A percentile compares a stretch with the other conserved stretches of the same genome.
These are phyloP conservation scores for Dioszegia crocea DNA, from an alignment of 768 basidiomycete species.

Conservation along the genomic window DNA sequence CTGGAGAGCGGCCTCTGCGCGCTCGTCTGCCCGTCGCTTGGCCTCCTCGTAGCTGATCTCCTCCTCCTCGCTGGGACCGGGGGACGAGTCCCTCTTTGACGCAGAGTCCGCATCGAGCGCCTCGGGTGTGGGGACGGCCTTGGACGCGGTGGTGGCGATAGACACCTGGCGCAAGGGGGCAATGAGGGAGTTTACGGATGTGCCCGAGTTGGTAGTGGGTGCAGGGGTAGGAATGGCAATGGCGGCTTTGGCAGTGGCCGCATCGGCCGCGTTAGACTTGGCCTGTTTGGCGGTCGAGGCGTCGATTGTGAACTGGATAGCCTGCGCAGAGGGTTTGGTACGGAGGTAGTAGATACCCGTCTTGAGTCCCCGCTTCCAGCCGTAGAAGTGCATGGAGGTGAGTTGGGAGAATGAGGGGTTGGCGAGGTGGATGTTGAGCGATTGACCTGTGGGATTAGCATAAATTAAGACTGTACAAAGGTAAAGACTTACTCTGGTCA, in stretches of 20 bases:
- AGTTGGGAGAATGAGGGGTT: slow-evolving; percentile 85
- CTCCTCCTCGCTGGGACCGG: slow-evolving; percentile 43
- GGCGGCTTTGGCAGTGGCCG: slow-evolving; percentile 12
- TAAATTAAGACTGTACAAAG: not conserved
- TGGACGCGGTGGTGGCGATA: slow-evolving; percentile 36
- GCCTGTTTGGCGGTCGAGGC: slow-evolving; percentile 60
- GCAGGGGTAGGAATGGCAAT: slow-evolving; percentile 16
- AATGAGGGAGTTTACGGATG: slow-evolving; percentile 22
- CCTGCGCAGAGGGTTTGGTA: slow-evolving; percentile 87
- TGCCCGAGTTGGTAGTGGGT: not conserved
- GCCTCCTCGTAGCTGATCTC: slow-evolving; percentile 50
- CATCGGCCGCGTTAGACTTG: slow-evolving; percentile 33
- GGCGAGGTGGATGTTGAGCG: slow-evolving; percentile 86
- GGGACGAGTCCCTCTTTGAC: slow-evolving; percentile 11
- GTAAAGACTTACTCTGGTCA: slow-evolving; percentile 61
- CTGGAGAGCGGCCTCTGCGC: slow-evolving; percentile 49
- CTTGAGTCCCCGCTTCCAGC: slow-evolving; percentile 99
- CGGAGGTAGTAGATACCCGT: slow-evolving; percentile 95
- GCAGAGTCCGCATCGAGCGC: slow-evolving; percentile 6
- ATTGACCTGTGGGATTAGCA: slow-evolving; percentile 57
- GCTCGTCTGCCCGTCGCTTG: slow-evolving; percentile 47
- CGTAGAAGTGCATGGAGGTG: slow-evolving; percentile 59
- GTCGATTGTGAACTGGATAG: slow-evolving; percentile 97
- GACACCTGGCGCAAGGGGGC: slow-evolving; percentile 37
- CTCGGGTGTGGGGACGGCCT: not conserved